These are phyloP conservation scores for Xylaria venustula DNA, from an alignment of 495 filamentous ascomycete genomes.

Conservation along the genomic window DNA sequence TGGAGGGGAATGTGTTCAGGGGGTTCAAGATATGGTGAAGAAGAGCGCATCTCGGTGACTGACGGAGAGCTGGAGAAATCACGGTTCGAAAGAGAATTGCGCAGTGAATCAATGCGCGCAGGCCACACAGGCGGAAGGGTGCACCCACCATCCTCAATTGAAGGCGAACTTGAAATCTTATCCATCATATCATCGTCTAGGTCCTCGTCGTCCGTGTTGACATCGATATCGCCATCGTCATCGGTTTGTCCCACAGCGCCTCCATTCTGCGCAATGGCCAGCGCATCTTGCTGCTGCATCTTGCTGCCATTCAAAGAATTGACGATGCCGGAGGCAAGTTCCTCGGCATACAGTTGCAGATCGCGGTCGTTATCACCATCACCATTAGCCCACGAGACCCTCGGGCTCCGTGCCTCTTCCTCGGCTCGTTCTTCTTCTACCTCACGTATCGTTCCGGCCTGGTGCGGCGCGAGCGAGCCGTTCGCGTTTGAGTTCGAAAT, in stretches of 20 bases:
- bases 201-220: constrained; percentile 60
- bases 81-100: constrained; percentile 27
- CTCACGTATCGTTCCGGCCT: constrained; percentile 77
- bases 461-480: constrained; percentile 73
- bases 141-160: constrained; percentile 96
- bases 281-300: constrained; percentile 52
- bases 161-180: constrained; percentile 96
- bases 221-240: constrained; percentile 71
- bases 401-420: constrained; percentile 57
- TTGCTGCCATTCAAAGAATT: constrained; percentile 46
- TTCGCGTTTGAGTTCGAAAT: constrained; percentile 31
- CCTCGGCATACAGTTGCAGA: constrained; percentile 50
- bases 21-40: constrained; percentile 53
- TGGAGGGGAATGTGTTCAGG: constrained; percentile 47
- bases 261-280: constrained; percentile 55
- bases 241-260: constrained; percentile 52
- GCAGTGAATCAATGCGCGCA: constrained; percentile 39
- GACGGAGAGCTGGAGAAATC: constrained; percentile 24
- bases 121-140: constrained; percentile 36
- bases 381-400: constrained; percentile 50
- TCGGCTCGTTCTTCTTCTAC: constrained; percentile 71
- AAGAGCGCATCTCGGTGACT: constrained; percentile 42
- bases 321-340: constrained; percentile 45
- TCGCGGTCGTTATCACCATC: constrained; percentile 44
- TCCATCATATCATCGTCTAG: constrained; percentile 93